Evolutionary conservation across 495 filamentous ascomycete species (phyloP).

Genomic region (Penicillium angulare): DNA sequence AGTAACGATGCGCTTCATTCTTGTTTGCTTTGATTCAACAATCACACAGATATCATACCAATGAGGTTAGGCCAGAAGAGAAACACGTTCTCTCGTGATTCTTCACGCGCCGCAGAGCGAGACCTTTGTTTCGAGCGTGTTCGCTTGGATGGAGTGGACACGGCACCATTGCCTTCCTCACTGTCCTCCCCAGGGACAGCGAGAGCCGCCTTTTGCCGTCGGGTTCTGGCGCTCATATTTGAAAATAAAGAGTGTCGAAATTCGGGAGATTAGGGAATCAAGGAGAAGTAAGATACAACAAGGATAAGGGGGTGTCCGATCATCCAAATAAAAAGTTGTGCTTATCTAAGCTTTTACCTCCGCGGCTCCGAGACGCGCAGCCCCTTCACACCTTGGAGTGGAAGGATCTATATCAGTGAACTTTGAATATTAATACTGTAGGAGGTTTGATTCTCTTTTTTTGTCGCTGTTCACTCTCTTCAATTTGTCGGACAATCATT

Average conservation of each 20-base stretch:
- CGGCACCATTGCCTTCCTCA: slow-evolving; percentile 34
- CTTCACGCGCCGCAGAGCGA: slow-evolving; percentile 23
- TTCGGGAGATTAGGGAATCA: background rate
- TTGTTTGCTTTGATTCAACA: too few relatives aligned
- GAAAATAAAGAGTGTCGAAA: too few relatives aligned
- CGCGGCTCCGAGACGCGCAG: background rate
- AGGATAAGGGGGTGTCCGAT: slow-evolving; percentile 7
- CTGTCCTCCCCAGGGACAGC: slow-evolving; percentile 35
- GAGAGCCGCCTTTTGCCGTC: slow-evolving; percentile 43
- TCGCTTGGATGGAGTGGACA: slow-evolving; percentile 24
- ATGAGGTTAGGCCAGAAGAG: slow-evolving; percentile 95
- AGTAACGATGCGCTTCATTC: too few relatives aligned
- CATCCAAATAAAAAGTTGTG: slow-evolving; percentile 6
- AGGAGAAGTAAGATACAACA: background rate
- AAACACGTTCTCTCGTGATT: slow-evolving; percentile 81
- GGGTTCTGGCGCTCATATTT: slow-evolving; percentile 45
- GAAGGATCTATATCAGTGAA: too few relatives aligned
- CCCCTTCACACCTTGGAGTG: background rate
- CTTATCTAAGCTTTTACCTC: slow-evolving; percentile 10
- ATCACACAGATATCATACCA: slow-evolving; percentile 53
- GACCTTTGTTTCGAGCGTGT: slow-evolving; percentile 26
- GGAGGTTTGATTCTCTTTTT: too few relatives aligned
- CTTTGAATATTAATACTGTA: too few relatives aligned
- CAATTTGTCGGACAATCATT: too few relatives aligned
- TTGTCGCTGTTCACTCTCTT: too few relatives aligned